Evolutionary conservation across 495 filamentous ascomycete species (phyloP), one percentile per base, ranked within the genome.

Genomic region (Pseudomonodictys pantanalensis): DNA sequence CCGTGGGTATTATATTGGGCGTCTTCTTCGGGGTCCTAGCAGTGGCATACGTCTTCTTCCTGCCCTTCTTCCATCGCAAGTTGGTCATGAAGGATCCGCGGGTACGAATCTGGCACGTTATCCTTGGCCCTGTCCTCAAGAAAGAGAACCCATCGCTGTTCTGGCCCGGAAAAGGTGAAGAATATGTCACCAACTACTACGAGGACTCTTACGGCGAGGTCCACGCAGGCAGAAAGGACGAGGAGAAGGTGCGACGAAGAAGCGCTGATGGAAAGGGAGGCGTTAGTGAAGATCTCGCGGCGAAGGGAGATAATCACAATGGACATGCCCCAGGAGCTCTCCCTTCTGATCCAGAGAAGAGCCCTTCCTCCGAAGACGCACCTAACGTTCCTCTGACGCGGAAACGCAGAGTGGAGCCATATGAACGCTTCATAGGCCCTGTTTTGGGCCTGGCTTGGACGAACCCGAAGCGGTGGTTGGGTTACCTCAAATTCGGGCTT

Each of bases 31-130:
- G 74, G 26, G 78, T 81, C 38, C 77, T 78, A 25, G 20, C 78
- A 44, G 47, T 88, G 42, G 65, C 77, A 25, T 69, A 74, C 64
- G 61, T 79, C 62, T 87, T 87, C 73, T 79, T 87, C 72, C 62
- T 85, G 26, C 85, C 84, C 3, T 89, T 79, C 70, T 70, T 87
- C 64, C 73, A 85, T 66, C 82, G 83, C 52, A 76, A 79, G 42
- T 73, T 87, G 29, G 69, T 83, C 62, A 68, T 71, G 25, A 69
- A 81, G 3, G 85, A 87, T 68, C 73, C 77, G 71, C 75, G 79
- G 29, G 61, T 87, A 29, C 77, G 72, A 17, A 81, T 80, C 74
- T 84, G 77, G 48, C 78, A 87, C 59, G 66, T 87, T 25, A 72
- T 77, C 29, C 62, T 78, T 1, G 85, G 86, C 0, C 85, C 82